Conservation (phyloP, 345 rosid genomes). For the Hevea brasiliensis region DNA sequence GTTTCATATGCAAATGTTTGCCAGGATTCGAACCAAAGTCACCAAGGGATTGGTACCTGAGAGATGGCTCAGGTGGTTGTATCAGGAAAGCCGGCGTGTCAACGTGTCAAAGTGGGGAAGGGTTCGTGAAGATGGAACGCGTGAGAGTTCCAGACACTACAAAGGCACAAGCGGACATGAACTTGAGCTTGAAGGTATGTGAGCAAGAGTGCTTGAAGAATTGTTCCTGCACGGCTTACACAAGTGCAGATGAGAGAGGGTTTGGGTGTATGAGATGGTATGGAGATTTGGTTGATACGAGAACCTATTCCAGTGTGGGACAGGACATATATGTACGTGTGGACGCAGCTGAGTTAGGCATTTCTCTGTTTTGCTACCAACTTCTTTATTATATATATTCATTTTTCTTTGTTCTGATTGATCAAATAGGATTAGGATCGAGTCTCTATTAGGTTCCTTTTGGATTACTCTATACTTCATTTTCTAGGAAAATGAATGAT, state of each 20-base stretch:
- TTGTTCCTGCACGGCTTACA: conserved; percentile 36
- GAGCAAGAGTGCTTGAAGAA: conserved; percentile 29
- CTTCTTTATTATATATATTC: not conserved
- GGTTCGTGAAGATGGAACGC: conserved; percentile 22
- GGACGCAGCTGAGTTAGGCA: conserved; percentile 26
- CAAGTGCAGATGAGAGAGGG: conserved; percentile 23
- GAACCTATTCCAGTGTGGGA: conserved; percentile 4
- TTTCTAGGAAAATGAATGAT: no score
- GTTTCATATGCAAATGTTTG: conserved; percentile 57
- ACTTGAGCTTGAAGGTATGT: conserved; percentile 23
- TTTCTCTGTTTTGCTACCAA: not conserved
- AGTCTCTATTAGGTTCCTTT: no score
- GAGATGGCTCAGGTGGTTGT: conserved; percentile 62
- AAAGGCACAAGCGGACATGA: conserved; percentile 3
- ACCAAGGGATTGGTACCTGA: conserved; percentile 48
- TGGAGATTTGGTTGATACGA: conserved; percentile 31
- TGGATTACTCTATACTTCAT: no score
- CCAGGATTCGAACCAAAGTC: conserved; percentile 70
- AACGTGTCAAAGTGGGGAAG: conserved; percentile 27
- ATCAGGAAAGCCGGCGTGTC: conserved; percentile 22
- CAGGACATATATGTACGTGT: conserved; percentile 22
- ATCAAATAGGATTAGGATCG: no score
- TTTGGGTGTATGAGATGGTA: conserved; percentile 37
- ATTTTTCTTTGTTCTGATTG: not conserved
- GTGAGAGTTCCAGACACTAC: conserved; percentile 29